These are phyloP conservation scores for Thymus mandschuricus DNA, from an alignment of 257 asterid species.

Conservation along the genomic window DNA sequence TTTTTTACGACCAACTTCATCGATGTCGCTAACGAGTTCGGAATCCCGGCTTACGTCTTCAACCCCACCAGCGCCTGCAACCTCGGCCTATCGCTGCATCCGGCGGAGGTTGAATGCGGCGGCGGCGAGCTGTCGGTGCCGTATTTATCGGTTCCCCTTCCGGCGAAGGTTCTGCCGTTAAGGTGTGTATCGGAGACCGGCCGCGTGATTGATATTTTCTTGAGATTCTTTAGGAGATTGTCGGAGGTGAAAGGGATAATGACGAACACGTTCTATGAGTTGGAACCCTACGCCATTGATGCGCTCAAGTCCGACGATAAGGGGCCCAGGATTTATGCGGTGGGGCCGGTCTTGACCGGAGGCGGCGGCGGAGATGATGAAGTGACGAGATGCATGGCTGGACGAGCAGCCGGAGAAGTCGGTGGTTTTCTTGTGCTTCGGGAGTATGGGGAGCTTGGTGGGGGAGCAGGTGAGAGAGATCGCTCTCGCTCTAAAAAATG, in stretches of 20 bases:
- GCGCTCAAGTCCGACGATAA: background rate
- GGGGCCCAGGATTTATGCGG: background rate
- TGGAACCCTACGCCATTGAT: slow-evolving; percentile 13
- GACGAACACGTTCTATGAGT: slow-evolving; percentile 13
- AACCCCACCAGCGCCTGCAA: background rate
- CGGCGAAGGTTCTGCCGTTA: background rate
- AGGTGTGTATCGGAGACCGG: background rate
- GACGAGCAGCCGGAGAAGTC: slow-evolving; percentile 48
- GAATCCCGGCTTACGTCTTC: background rate
- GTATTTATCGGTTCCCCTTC: background rate
- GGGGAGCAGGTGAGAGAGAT: slow-evolving; percentile 57
- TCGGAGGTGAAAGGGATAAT: background rate
- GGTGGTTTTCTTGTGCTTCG: slow-evolving; percentile 59
- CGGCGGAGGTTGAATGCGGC: background rate
- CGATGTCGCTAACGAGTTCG: background rate
- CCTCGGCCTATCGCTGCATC: background rate
- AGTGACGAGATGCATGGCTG: slow-evolving; percentile 49
- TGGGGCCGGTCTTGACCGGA: background rate
- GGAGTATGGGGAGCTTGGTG: slow-evolving; percentile 44
- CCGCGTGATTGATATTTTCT: background rate
- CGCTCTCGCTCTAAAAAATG: slow-evolving; percentile 41
- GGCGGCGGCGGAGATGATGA: slow-evolving; percentile 1
- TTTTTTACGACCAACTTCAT: background rate
- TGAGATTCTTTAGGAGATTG: background rate
- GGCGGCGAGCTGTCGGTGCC: background rate